Percentiles rank a stretch among this genome's conserved stretches.
phyloP scores from a whole-genome alignment of 1,284 basidiomycete species.

The Lentinula novae-zelandiae region DNA sequence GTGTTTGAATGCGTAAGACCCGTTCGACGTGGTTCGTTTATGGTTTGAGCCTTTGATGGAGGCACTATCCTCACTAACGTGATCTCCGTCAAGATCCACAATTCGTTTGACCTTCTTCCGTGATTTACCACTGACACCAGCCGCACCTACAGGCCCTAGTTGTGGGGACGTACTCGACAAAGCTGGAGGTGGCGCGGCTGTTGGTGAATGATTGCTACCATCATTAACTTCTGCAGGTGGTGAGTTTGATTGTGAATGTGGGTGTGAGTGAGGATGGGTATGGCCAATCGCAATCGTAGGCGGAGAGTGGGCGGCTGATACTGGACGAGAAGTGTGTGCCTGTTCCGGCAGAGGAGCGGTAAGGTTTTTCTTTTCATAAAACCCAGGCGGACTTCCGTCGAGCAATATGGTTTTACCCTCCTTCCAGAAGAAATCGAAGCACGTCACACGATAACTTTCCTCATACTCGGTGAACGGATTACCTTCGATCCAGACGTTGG shows the following conservation, averaged over 20 bases:
- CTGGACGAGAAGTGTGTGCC: slow-evolving; percentile 45
- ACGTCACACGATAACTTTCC: slow-evolving; percentile 70
- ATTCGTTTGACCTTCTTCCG: slow-evolving; percentile 62
- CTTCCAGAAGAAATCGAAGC: slow-evolving; percentile 80
- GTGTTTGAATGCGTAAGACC: slow-evolving; percentile 18
- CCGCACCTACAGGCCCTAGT: slow-evolving; percentile 36
- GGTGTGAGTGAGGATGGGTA: slow-evolving; percentile 30
- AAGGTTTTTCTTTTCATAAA: slow-evolving; percentile 72
- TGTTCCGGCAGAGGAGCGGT: slow-evolving; percentile 44
- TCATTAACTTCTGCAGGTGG: slow-evolving; percentile 15
- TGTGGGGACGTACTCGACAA: slow-evolving; percentile 41
- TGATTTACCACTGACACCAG: slow-evolving; percentile 36
- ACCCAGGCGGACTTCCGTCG: slow-evolving; percentile 73
- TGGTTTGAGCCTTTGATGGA: slow-evolving; percentile 23
- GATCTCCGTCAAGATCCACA: slow-evolving; percentile 56
- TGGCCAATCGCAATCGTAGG: slow-evolving; percentile 55
- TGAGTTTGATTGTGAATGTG: slow-evolving; percentile 19
- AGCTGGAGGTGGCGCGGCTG: slow-evolving; percentile 23
- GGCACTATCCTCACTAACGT: slow-evolving; percentile 28
- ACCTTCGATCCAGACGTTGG: slow-evolving; percentile 75
- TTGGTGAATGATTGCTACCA: slow-evolving; percentile 18
- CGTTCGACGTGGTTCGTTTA: slow-evolving; percentile 30
- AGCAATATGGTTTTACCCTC: slow-evolving; percentile 73
- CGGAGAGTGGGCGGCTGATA: slow-evolving; percentile 51
- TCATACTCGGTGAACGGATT: slow-evolving; percentile 77